A percentile compares a stretch with the other conserved stretches of the same genome.
Evolutionary conservation across 164 flowering plant species (phyloP).

Genomic region (Stephania cephalantha): DNA sequence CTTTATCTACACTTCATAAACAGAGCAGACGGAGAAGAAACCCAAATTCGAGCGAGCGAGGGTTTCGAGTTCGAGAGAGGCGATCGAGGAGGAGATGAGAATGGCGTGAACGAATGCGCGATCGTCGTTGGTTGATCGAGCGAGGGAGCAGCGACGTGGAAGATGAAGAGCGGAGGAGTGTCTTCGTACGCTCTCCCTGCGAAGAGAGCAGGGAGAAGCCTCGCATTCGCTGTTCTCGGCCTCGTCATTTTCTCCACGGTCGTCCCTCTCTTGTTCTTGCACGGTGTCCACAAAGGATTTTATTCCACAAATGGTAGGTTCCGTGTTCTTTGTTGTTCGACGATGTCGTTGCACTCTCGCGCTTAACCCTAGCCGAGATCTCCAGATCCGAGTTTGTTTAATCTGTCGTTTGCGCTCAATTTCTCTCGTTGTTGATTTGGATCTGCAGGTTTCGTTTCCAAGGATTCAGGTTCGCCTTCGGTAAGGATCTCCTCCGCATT

Average conservation of each 20-base stretch:
- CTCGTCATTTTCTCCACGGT: conserved; percentile 88
- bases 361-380: conserved; percentile 8
- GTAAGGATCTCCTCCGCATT: conserved; percentile 19
- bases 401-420: background rate
- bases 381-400: background rate
- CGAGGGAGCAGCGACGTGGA: background rate
- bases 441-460: conserved; percentile 36
- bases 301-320: conserved; percentile 42
- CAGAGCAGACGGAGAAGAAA: conserved; percentile 1
- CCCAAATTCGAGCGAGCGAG: background rate
- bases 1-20: background rate
- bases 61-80: background rate
- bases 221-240: conserved; percentile 55
- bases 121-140: background rate
- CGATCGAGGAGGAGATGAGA: background rate
- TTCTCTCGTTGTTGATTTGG: conserved; percentile 3
- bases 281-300: conserved; percentile 64
- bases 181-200: conserved; percentile 31
- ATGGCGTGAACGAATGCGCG: background rate
- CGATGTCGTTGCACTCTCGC: background rate
- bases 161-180: conserved; percentile 43
- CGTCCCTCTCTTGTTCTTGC: conserved; percentile 78
- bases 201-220: conserved; percentile 76
- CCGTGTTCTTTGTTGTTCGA: background rate
- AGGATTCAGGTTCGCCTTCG: conserved; percentile 22